Base-by-base conservation (phyloP, 805 yeast species). In the Metschnikowia kunwiensis region DNA sequence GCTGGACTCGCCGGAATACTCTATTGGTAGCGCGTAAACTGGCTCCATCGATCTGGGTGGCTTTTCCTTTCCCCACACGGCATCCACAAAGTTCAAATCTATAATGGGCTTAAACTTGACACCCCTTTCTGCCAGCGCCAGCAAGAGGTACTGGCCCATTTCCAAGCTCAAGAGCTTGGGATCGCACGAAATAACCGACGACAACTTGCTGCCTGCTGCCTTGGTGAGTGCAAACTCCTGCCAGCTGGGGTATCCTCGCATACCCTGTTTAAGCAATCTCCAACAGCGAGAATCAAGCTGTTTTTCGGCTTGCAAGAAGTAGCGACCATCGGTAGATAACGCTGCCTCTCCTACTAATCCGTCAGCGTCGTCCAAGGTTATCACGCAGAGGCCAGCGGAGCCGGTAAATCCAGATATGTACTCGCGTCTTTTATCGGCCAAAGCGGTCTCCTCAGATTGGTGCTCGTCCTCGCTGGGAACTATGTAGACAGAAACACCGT, bases 251-350 rank as follows among this genome's bases (percentile, higher is more conserved):
- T 74, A 74, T 21, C 80, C 84, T n/a, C 74, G 70, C 23, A 71
- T 65, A 4, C 95, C 95, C 57, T 82, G 94, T 54, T 83, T 88
- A 42, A 93, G 69, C 30, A 93, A 62, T 2, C 63, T 60, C 97
- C 97, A 93, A 29, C 50, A 37, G 53, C 79, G 78, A 24, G 61
- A 53, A 56, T 86, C 94, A 37, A 93, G 66, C 62, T 93, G 93
- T 40, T 81, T 77, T 15, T 74, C 77, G 1, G 97, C 97, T 63
- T 93, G 98, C 41, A 86, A 68, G 59, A 87, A 93, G 64, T 93
- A 93, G 47, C 98, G 72, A 2, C 97, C 97, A 61, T 93, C 98
- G 0, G 98, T 93, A 7, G 95, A 79, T 33, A 93, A 63, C 0
- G 83, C 85, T 10, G 96, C 94, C 30, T 77, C 75, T 1, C 87